phyloP scores from a whole-genome alignment of 78 protist species.

The Emiliania huxleyi region DNA sequence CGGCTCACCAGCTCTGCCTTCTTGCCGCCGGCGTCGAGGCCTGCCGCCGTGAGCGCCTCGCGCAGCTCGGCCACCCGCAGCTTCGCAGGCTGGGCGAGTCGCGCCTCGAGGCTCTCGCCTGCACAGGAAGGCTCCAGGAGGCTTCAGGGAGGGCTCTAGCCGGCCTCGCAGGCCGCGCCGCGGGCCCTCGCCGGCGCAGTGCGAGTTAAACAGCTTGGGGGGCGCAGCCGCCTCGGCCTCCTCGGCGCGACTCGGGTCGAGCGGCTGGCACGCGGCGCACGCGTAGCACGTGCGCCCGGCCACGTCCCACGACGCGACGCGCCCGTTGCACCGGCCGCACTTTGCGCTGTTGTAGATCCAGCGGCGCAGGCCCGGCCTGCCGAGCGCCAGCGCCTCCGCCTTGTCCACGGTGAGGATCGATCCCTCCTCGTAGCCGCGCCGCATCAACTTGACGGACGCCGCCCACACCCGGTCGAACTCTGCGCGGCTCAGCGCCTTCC shows the following conservation, averaged over 20 bases:
- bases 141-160: no score
- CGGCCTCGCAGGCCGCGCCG: no score
- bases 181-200: no score
- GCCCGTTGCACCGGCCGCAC: slow-evolving; percentile 1
- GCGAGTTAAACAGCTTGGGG: neutral
- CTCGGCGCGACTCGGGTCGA: no score
- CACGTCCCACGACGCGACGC: neutral
- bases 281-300: neutral
- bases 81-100: neutral
- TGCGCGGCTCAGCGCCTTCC: neutral
- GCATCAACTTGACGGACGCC: neutral
- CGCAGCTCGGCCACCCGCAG: neutral
- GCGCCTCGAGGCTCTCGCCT: neutral
- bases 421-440: neutral
- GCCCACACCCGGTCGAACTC: neutral
- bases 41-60: neutral
- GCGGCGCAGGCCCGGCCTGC: neutral
- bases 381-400: neutral
- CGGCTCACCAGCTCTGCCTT: neutral
- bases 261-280: neutral
- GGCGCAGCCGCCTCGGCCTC: neutral
- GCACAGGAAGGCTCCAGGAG: no score
- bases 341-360: neutral
- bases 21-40: neutral
- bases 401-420: neutral